A percentile compares a stretch with the other conserved stretches of the same genome.
phyloP scores from a whole-genome alignment of 805 yeast species.

The Hyphopichia homilentoma region DNA sequence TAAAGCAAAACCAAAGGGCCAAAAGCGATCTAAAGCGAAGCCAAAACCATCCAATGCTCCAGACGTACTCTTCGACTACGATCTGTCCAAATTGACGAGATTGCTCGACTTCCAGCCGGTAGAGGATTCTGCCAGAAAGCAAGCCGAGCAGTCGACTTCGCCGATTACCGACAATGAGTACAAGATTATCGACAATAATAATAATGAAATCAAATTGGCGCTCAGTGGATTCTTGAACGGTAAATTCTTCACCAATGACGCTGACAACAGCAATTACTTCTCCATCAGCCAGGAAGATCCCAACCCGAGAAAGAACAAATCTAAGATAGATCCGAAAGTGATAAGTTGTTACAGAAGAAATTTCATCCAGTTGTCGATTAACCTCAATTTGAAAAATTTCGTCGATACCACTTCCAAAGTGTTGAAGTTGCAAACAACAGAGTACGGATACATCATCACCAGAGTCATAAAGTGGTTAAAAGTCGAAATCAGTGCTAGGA shows the following conservation, averaged over 20 bases:
- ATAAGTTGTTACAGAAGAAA: constrained; percentile 45
- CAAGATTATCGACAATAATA: constrained; percentile 26
- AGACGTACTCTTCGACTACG: constrained; percentile 23
- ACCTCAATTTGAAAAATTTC: constrained; percentile 26
- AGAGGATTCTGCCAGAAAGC: not conserved
- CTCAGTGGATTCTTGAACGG: constrained; percentile 41
- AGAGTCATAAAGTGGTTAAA: constrained; percentile 35
- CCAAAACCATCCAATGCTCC: constrained; percentile 8
- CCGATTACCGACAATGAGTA: constrained; percentile 14
- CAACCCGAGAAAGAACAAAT: constrained; percentile 3
- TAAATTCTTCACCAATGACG: constrained; percentile 37
- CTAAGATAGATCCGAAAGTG: constrained; percentile 26
- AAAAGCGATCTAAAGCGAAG: constrained; percentile 7
- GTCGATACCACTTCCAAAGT: constrained; percentile 19
- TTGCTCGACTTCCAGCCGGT: constrained; percentile 25
- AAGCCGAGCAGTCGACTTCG: constrained; percentile 8
- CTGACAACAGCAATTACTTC: constrained; percentile 34
- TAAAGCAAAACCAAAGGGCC: constrained; percentile 5
- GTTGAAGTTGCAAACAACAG: constrained; percentile 29
- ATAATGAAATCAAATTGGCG: constrained; percentile 19
- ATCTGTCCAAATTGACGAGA: constrained; percentile 19
- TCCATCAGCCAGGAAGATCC: constrained; percentile 9
- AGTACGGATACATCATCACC: constrained; percentile 35
- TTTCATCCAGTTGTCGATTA: constrained; percentile 32
- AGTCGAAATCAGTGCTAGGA: constrained; percentile 33